Base-by-base conservation (phyloP, 257 asterid species). In the Handroanthus guayacan region DNA sequence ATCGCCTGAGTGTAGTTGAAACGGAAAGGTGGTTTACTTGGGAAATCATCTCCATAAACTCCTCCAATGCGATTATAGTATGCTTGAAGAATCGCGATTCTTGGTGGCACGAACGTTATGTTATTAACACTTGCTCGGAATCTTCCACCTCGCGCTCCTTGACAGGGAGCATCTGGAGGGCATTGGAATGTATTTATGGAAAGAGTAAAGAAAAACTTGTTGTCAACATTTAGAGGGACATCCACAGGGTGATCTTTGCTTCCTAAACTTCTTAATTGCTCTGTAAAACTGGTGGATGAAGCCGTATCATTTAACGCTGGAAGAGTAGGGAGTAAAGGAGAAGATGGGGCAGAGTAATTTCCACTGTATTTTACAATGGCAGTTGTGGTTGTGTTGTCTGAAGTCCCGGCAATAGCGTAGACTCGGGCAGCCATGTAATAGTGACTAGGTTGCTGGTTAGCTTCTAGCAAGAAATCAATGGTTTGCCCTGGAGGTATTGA, bases 401-500 rank as follows among this genome's bases (percentile, higher is more conserved):
- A 71, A 2, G 12, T 20, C 11, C 65, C 70, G 0, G 75, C 68
- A 3, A 70, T 44, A 2, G 41, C 75, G 6, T 82, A 85, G 6
- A 75, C 90, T n/a, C 82, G 73, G 5, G 89, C 64, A 1, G 92
- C 95, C 88, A 89, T 86, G 87, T 86, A 86, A 41, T 89, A 89
- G 69, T 75, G 91, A 38, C 84, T 61, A 3, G 88, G 91, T 25
- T 11, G 54, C 63, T 89, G 91, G 74, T 89, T 75, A 6, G 92
- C 91, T 11, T 74, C 34, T 1, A 89, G 5, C 62, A 89, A 65
- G 80, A 84, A 70, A 34, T 89, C 95, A 11, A 87, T 76, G 58
- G 95, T 89, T 67, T 89, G 88, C 0, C 95, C 95, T 0, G 95
- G 95, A 3, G 91, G 69, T 4, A 87, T 89, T 0, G 85, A 78